Base-by-base conservation (phyloP, 164 flowering plant genomes). In the Stephania japonica region DNA sequence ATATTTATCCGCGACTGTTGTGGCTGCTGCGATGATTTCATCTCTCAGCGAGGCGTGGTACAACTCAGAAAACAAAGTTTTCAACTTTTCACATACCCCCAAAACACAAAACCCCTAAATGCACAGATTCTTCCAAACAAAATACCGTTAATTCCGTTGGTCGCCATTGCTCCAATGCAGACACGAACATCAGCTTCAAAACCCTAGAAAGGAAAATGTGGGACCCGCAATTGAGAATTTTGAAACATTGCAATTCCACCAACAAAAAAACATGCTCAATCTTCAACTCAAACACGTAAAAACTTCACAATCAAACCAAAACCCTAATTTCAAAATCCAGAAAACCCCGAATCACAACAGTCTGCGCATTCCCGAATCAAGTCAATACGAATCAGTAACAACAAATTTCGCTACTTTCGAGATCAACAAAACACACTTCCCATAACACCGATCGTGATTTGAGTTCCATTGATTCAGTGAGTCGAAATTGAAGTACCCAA, bases 1-100 rank as follows among this genome's bases (percentile, higher is more conserved):
- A 89, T 80, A 83, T 89, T 91, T 75, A 93, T 88, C 79, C 97
- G 87, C 43, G 85, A 77, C 61, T 83, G 65, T 76, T 81, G 76
- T 59, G 56, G 90, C 74, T 81, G 89, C 68, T 78, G 83, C 70
- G 73, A 71, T 12, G 91, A 89, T 77, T 88, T 94, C 97, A 93
- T 93, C 74, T 84, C 88, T 85, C 84, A 83, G 53, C 53, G 53
- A 32, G 4, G 38, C 16, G 53, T 47, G 53, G 53, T 47, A 47
- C 16, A 47, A 14, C 16, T 0, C 53, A 47, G 9, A 47, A 47
- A 47, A 47, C 53, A 47, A 47, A 47, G 38, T 4, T 32, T 32
- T 32, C 38, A 32, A 32, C 38, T 32, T 32, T 47, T 47, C 53
- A 47, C 2, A 47, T 16, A 47, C 10, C 53, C 12, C 13, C 53